These are phyloP conservation scores for Aspergillus hiratsukae DNA, from an alignment of 2,329 filamentous ascomycete species.

Conservation along the genomic window DNA sequence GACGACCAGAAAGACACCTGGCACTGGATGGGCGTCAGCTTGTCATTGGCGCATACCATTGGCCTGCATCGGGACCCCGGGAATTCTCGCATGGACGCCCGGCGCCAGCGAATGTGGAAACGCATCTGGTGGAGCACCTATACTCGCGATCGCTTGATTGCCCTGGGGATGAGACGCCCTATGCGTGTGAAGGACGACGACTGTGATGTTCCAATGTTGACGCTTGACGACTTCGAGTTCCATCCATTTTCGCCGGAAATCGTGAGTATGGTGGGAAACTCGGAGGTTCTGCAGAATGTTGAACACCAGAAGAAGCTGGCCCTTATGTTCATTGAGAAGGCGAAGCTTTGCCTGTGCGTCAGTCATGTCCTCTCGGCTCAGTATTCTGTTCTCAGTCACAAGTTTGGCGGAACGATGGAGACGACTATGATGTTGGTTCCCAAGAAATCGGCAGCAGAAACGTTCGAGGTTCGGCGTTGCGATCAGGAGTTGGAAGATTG, in stretches of 20 bases:
- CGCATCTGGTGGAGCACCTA: conserved; percentile 98
- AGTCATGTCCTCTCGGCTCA: conserved; percentile 85
- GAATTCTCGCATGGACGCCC: conserved; percentile 67
- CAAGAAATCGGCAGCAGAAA: conserved; percentile 79
- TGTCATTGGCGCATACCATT: conserved; percentile 88
- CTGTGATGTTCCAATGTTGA: conserved; percentile 88
- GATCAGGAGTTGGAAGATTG: conserved; percentile 76
- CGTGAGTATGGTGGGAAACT: conserved; percentile 64
- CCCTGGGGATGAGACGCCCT: conserved; percentile 86
- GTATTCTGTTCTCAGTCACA: conserved; percentile 84
- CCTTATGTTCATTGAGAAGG: conserved; percentile 85
- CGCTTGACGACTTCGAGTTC: conserved; percentile 78
- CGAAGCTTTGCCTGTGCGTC: conserved; percentile 82
- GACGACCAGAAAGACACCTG: conserved; percentile 97
- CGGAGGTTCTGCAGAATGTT: conserved; percentile 65
- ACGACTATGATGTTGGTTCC: conserved; percentile 85
- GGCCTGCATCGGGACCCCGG: conserved; percentile 83
- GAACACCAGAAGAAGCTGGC: conserved; percentile 74
- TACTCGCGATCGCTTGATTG: conserved; percentile 88
- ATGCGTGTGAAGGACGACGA: conserved; percentile 91
- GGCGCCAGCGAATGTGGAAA: conserved; percentile 82
- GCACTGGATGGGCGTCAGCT: conserved; percentile 97
- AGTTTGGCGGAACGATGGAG: conserved; percentile 67
- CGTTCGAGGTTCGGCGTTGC: conserved; percentile 71
- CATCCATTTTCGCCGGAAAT: conserved; percentile 63